phyloP scores from a whole-genome alignment of 2,329 filamentous ascomycete species.

The Stachybotrys chlorohalonatus region DNA sequence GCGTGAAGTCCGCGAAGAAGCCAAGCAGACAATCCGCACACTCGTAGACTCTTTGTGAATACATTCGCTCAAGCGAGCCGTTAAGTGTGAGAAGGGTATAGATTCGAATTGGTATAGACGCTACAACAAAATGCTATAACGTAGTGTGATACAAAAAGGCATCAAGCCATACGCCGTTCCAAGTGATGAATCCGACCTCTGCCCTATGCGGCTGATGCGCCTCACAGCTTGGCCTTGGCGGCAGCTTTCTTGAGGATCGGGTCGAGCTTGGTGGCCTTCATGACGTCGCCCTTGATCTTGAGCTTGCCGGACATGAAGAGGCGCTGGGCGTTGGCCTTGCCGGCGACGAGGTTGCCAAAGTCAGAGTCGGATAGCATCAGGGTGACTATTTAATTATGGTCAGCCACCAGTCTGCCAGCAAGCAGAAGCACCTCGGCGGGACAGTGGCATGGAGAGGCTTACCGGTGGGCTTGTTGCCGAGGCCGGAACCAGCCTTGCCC shows the following conservation, averaged over 20 bases:
- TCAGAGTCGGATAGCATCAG: slow-evolving; percentile 75
- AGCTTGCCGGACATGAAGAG: slow-evolving; percentile 98
- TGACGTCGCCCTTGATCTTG: slow-evolving; percentile 96
- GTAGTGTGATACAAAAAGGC: neutral
- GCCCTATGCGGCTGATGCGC: neutral
- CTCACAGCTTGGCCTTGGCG: slow-evolving; percentile 73
- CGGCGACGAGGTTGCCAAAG: slow-evolving; percentile 72
- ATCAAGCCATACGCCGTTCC: neutral
- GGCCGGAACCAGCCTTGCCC: slow-evolving; percentile 71
- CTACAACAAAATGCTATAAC: neutral
- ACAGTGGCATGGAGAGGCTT: slow-evolving; percentile 18
- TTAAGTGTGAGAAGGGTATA: neutral
- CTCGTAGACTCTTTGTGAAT: slow-evolving; percentile 7
- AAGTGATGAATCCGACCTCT: neutral
- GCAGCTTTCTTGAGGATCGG: slow-evolving; percentile 84
- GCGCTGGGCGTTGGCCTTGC: slow-evolving; percentile 89
- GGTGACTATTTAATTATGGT: slow-evolving; percentile 53
- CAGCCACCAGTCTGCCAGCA: neutral
- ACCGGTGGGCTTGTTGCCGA: slow-evolving; percentile 77
- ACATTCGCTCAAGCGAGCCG: too few relatives aligned
- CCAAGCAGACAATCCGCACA: slow-evolving; percentile 22
- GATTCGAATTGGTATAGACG: neutral
- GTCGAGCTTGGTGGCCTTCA: slow-evolving; percentile 98
- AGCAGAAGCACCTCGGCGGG: neutral
- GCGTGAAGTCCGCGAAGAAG: slow-evolving; percentile 26